Conservation (phyloP, 2,329 filamentous ascomycete genomes). For the Simplicillium sp. region DNA sequence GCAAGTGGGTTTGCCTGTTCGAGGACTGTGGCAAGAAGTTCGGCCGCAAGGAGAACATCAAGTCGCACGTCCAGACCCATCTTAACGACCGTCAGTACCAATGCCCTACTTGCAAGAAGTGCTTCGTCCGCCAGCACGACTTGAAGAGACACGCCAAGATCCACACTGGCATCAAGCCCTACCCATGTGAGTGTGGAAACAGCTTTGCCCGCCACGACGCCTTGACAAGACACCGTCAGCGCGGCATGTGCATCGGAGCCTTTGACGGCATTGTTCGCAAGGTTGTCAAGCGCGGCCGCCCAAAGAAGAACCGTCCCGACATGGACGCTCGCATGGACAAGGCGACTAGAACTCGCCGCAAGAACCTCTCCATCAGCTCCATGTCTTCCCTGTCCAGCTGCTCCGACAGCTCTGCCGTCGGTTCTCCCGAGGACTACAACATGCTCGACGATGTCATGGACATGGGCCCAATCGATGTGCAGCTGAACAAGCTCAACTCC, state of each 20-base stretch:
- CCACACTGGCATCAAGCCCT: slow-evolving; percentile 91
- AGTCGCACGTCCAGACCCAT: slow-evolving; percentile 96
- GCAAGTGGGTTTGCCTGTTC: slow-evolving; percentile 71
- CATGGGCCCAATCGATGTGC: slow-evolving; percentile 20
- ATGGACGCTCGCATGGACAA: slow-evolving; percentile 48
- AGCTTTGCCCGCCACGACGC: slow-evolving; percentile 94
- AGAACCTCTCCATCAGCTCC: slow-evolving; percentile 39
- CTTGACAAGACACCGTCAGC: slow-evolving; percentile 84
- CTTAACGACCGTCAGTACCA: slow-evolving; percentile 92
- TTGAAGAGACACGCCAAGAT: slow-evolving; percentile 97
- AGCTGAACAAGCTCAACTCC: slow-evolving; percentile 18
- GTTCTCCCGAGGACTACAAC: slow-evolving; percentile 41
- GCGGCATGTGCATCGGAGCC: slow-evolving; percentile 92
- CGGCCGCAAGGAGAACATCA: slow-evolving; percentile 97
- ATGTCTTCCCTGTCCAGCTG: slow-evolving; percentile 44
- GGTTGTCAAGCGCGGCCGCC: slow-evolving; percentile 52
- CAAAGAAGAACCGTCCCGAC: slow-evolving; percentile 51
- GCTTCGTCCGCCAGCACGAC: slow-evolving; percentile 94
- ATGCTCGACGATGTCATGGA: slow-evolving; percentile 41
- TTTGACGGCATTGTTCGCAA: slow-evolving; percentile 68
- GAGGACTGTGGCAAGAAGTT: slow-evolving; percentile 81
- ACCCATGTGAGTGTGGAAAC: slow-evolving; percentile 88
- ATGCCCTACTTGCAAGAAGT: slow-evolving; percentile 88
- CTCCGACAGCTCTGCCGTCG: slow-evolving; percentile 45
- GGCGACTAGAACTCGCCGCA: slow-evolving; percentile 40